A percentile compares a stretch with the other conserved stretches of the same genome.
phyloP scores from a whole-genome alignment of 176 grass and related monocot genomes.

The Ensete glaucum region DNA sequence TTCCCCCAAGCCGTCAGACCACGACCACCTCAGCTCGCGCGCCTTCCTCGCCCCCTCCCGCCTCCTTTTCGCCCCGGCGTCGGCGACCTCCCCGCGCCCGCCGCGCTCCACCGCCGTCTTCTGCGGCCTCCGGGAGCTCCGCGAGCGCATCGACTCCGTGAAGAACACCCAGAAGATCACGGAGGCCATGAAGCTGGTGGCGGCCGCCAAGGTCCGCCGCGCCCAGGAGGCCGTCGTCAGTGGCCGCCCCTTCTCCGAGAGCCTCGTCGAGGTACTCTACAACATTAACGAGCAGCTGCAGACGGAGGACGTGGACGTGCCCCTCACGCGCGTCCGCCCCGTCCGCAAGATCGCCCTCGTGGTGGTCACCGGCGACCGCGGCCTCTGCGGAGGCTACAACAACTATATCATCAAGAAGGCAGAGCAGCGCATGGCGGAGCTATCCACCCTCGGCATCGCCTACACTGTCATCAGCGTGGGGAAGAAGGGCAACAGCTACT shows the following conservation, averaged over 20 bases:
- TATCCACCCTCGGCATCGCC: neutral
- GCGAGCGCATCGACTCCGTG: neutral
- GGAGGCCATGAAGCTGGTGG: slow-evolving; percentile 15
- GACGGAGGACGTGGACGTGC: slow-evolving; percentile 9
- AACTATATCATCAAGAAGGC: slow-evolving; percentile 6
- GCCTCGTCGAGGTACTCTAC: slow-evolving; percentile 9
- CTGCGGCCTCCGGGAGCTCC: slow-evolving; percentile 1
- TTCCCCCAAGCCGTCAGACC: neutral
- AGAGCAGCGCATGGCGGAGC: neutral
- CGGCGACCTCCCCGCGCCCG: neutral
- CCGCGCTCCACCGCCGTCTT: neutral
- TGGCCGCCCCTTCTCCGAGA: slow-evolving; percentile 2
- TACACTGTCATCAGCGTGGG: slow-evolving; percentile 6
- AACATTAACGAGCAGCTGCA: slow-evolving; percentile 10
- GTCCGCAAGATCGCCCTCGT: slow-evolving; percentile 10
- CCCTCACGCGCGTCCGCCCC: slow-evolving; percentile 5
- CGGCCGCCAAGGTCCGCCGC: slow-evolving; percentile 10
- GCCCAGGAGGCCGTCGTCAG: slow-evolving; percentile 10
- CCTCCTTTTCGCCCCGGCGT: neutral
- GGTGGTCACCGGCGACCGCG: slow-evolving; percentile 3
- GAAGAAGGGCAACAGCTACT: slow-evolving; percentile 3
- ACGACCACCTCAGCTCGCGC: neutral
- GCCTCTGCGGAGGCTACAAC: slow-evolving; percentile 1
- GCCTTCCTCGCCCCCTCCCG: neutral
- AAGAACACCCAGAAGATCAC: slow-evolving; percentile 10